These are phyloP conservation scores for Aspergillus sojae DNA, from an alignment of 2,329 filamentous ascomycete genomes.

Conservation along the genomic window DNA sequence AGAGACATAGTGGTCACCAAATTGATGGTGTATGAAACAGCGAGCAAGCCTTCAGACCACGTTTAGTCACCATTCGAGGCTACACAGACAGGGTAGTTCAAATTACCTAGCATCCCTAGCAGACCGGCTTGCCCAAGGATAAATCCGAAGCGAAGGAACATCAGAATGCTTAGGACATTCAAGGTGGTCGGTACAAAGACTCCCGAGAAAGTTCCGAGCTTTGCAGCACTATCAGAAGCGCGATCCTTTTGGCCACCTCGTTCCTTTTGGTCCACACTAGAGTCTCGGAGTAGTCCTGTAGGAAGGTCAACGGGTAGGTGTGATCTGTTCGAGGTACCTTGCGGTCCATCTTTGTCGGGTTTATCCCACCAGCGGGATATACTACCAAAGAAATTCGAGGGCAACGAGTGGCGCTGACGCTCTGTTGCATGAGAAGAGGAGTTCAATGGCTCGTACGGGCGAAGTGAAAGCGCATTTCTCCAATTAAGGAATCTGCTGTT, in stretches of 20 bases:
- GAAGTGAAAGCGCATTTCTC: slow-evolving; percentile 22
- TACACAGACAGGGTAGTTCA: not conserved
- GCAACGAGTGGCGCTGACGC: slow-evolving; percentile 22
- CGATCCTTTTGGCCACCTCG: slow-evolving; percentile 29
- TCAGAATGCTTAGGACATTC: slow-evolving; percentile 86
- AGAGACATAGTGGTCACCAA: slow-evolving; percentile 83
- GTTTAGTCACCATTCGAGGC: slow-evolving; percentile 19
- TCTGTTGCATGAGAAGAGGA: slow-evolving; percentile 20
- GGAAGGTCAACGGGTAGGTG: slow-evolving; percentile 18
- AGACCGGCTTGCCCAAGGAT: slow-evolving; percentile 80
- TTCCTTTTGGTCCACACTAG: slow-evolving; percentile 36
- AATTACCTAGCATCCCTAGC: slow-evolving; percentile 74
- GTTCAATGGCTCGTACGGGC: slow-evolving; percentile 29
- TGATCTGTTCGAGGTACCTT: slow-evolving; percentile 6
- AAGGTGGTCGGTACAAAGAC: slow-evolving; percentile 88
- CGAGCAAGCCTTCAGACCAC: slow-evolving; percentile 62
- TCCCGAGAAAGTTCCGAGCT: slow-evolving; percentile 75
- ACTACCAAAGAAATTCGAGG: slow-evolving; percentile 25
- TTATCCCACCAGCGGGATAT: slow-evolving; percentile 31
- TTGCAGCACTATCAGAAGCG: slow-evolving; percentile 48
- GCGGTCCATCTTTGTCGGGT: slow-evolving; percentile 13
- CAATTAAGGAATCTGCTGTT: slow-evolving; percentile 27
- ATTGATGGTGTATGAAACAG: slow-evolving; percentile 77
- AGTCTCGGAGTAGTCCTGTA: slow-evolving; percentile 28
- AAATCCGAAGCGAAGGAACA: slow-evolving; percentile 87